Evolutionary conservation across 306 rosid species (phyloP), one percentile per base, ranked within the genome.

Genomic region (Vigna nakashimae): DNA sequence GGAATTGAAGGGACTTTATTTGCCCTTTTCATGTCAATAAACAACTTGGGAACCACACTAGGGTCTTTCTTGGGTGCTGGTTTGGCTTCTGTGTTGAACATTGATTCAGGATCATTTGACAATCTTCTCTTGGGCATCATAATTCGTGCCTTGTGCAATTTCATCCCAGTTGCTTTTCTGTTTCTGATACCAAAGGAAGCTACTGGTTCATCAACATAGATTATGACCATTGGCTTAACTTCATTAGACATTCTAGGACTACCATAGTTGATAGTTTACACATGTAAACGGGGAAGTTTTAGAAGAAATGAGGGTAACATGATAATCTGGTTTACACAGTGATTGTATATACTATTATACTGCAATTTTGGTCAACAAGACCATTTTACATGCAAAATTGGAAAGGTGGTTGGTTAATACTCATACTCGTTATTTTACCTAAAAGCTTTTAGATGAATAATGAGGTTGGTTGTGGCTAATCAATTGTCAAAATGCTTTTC

Each of bases 1-100:
- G 96, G 97, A 71, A 92, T 92, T 57, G 97, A 92, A 87, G 97
- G 97, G 64, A 92, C 97, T 18, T 80, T 92, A 63, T 92, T 92
- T 80, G 97, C 97, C 26, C 96, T 92, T 53, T 90, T 92, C 76
- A 92, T 92, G 97, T 92, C 97, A 5, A 90, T 92, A 70, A 92
- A 92, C 90, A 92, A 92, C 69, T 72, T 92, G 51, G 97, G 96
- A 12, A 28, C 90, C 18, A 90, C 92, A 12, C 5, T 92, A 42
- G 92, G 93, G 9, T 90, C 97, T 65, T 87, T 92, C 67, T 65
- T 83, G 20, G 96, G 97, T 50, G 96, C 93, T 56, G 89, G 91
- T 0, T 80, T 92, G 88, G 93, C 97, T 79, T 90, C 94, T 9
- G 10, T 86, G 14, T 79, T 92, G 82, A 88, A 87, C 86, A 86